Conservation (phyloP, 352 stramenopile species). For the Blastocystis sp. region DNA sequence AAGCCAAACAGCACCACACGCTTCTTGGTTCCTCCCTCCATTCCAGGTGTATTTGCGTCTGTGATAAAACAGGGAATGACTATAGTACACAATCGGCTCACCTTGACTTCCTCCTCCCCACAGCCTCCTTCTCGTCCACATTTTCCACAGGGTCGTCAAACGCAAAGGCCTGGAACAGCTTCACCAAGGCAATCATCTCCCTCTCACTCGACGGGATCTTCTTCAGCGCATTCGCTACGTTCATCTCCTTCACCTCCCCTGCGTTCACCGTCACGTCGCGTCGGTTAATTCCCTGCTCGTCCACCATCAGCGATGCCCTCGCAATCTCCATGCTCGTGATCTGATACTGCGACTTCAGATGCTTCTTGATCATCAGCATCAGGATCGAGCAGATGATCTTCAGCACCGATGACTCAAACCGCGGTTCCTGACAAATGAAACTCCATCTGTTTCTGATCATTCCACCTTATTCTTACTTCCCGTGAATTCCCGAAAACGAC, state of each 20-base stretch:
- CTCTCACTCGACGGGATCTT: neutral
- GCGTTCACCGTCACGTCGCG: neutral
- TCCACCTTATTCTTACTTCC: neutral
- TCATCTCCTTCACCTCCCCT: neutral
- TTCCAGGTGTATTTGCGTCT: too few species aligned
- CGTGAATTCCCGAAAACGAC: neutral
- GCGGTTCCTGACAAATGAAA: neutral
- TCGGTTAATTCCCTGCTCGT: conserved; percentile 36
- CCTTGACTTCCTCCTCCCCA: too few species aligned
- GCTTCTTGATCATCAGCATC: conserved; percentile 45
- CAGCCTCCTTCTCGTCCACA: neutral
- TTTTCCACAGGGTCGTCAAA: conserved; percentile 53
- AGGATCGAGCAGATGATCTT: conserved; percentile 34
- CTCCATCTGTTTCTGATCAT: neutral
- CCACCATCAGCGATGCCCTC: neutral
- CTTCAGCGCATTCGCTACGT: neutral
- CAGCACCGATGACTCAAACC: neutral
- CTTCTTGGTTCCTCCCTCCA: neutral
- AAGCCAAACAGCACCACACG: conserved; percentile 80
- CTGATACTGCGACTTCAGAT: conserved; percentile 48
- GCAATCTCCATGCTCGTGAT: conserved; percentile 37
- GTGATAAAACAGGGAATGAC: neutral
- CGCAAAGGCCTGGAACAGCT: conserved; percentile 22
- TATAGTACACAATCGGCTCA: neutral
- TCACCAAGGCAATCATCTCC: conserved; percentile 14